Conservation (phyloP, 805 yeast species). For the Kodamaea restingae region DNA sequence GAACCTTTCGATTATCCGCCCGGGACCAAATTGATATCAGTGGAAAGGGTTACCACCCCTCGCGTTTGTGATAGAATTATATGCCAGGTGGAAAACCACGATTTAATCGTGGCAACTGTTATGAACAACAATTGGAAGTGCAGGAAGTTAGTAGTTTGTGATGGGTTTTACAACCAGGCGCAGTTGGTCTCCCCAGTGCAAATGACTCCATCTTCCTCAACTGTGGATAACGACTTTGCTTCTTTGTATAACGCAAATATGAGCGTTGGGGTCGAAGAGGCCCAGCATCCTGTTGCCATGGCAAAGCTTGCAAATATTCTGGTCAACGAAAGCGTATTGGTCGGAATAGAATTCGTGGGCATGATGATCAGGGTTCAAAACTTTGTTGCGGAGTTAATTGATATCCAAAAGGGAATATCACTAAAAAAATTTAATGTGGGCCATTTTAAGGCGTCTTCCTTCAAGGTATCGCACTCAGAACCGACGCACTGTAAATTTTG, state of each 20-base stretch:
- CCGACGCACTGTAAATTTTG: constrained; percentile 89
- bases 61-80: constrained; percentile 72
- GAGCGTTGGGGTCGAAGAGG: constrained; percentile 1
- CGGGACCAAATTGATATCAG: constrained; percentile 37
- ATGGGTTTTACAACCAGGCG: constrained; percentile 41
- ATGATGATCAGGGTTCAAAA: constrained; percentile 62
- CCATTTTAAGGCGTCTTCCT: constrained; percentile 53
- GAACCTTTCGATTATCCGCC: constrained; percentile 15
- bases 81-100: constrained; percentile 46
- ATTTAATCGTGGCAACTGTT: constrained; percentile 57
- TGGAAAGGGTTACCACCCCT: constrained; percentile 60
- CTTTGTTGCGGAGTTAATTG: constrained; percentile 60
- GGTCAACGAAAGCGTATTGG: constrained; percentile 39
- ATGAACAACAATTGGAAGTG: constrained; percentile 66
- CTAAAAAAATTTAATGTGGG: constrained; percentile 60
- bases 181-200: constrained; percentile 12
- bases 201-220: constrained; percentile 8
- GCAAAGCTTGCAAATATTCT: constrained; percentile 7
- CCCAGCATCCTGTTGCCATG: background rate
- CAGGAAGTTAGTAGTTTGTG: constrained; percentile 46
- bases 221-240: constrained; percentile 14
- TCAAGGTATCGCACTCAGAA: constrained; percentile 73
- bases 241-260: constrained; percentile 9
- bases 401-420: constrained; percentile 73
- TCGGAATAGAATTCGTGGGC: constrained; percentile 66